Evolutionary conservation across 805 yeast genomes (phyloP).

Genomic region (Monosporozyma solicola): DNA sequence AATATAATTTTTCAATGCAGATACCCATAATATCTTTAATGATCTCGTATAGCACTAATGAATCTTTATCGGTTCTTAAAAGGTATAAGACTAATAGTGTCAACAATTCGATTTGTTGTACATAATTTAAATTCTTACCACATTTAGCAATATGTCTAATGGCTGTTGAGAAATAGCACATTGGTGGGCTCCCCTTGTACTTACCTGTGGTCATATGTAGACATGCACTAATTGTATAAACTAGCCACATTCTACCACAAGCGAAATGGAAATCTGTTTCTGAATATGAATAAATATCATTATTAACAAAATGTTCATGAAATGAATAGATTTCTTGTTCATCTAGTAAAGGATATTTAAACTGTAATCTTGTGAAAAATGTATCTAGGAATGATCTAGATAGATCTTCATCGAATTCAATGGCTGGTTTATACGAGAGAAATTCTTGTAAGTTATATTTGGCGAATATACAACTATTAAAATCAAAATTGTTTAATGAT

Average conservation of each 20-base stretch:
- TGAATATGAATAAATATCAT: conserved; percentile 31
- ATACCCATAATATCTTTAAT: conserved; percentile 44
- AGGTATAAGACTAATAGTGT: conserved; percentile 45
- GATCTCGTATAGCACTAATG: conserved; percentile 44
- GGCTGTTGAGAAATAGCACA: conserved; percentile 50
- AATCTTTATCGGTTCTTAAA: conserved; percentile 53
- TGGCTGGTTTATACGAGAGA: conserved; percentile 40
- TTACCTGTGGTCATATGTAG: conserved; percentile 48
- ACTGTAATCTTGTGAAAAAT: conserved; percentile 47
- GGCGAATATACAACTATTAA: conserved; percentile 35
- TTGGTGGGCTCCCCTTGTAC: conserved; percentile 47
- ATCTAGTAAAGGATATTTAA: conserved; percentile 47
- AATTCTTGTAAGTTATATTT: conserved; percentile 42
- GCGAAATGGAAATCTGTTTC: conserved; percentile 38
- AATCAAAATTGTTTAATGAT: conserved; percentile 32
- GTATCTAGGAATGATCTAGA: conserved; percentile 45
- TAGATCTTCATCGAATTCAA: conserved; percentile 41
- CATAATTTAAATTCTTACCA: conserved; percentile 30
- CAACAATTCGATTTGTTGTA: conserved; percentile 44
- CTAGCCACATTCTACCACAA: conserved; percentile 49
- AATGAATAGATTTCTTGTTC: conserved; percentile 44
- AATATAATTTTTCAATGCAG: conserved; percentile 27
- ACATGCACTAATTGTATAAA: conserved; percentile 44
- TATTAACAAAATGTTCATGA: conserved; percentile 40
- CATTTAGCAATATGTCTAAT: conserved; percentile 46